Base-by-base conservation (phyloP, 176 grass and related monocot genomes). In the Tillandsia fasciculata region DNA sequence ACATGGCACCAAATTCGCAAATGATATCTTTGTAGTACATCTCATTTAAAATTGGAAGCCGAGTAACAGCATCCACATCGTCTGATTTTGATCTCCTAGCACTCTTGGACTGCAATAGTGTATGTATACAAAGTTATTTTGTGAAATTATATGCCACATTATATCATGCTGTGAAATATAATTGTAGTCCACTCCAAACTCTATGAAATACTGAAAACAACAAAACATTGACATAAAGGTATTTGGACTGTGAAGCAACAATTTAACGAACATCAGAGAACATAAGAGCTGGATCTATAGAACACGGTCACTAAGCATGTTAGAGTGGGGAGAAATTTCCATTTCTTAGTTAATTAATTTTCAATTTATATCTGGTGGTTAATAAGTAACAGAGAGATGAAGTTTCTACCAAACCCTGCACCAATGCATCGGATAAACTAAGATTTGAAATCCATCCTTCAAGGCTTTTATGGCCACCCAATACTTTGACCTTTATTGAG, bases 1-100 rank as follows among this genome's bases (percentile, higher is more conserved):
- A 82, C 79, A 92, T 83, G 53, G 88, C 88, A 59, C 88, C 92
- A 74, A 91, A 78, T 81, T 96, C 92, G 79, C 92, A 91, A 66
- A 96, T 68, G 83, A 85, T 66, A 79, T 96, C 83, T 49, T 70
- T 83, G 65, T 85, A 92, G 70, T 89, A 86, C 68, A 76, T 54
- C 69, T 92, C 81, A 68, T 89, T 83, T 68, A 96, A 81, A 72
- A 92, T 59, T 66, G 76, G 80, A 83, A 96, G 88, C 53, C 83
- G 84, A 7, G 74, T 85, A 80, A 87, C 89, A 65, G 93, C 93
- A 80, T 92, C 86, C 54, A 97, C 77, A 66, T 97, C 93, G 77
- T 90, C 89, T 53, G 87, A 85, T 81, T 80, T 89, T 67, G 86
- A 79, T 63, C 94, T 92, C 85, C 75, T 78, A 47, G 73, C 89